Evolutionary conservation across 257 asterid species (phyloP).

Genomic region (Gentiana dahurica): DNA sequence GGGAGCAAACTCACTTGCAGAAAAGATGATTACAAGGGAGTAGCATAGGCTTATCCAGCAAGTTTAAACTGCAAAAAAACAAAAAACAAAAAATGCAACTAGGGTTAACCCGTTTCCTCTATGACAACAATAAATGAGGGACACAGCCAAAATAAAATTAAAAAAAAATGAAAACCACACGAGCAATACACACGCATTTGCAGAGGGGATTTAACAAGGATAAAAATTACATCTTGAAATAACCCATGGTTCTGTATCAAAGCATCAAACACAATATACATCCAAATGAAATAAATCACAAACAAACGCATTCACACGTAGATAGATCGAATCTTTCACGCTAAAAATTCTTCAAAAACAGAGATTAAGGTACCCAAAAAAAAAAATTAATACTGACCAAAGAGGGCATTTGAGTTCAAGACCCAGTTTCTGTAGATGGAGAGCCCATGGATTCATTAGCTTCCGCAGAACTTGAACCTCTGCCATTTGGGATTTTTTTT

Average conservation of each 20-base stretch:
- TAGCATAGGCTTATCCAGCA: constrained; percentile 57
- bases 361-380: background rate
- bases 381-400: constrained; percentile 30
- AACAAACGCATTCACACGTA: background rate
- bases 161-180: too few relatives aligned
- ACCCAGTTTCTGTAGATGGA: constrained; percentile 67
- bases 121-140: too few relatives aligned
- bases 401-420: constrained; percentile 88
- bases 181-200: too few relatives aligned
- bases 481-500: constrained; percentile 7
- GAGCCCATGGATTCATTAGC: constrained; percentile 52
- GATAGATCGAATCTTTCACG: background rate
- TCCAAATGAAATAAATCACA: background rate
- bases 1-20: constrained; percentile 53
- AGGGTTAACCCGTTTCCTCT: background rate
- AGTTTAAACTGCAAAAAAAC: constrained; percentile 40
- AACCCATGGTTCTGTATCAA: background rate
- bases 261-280: background rate
- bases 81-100: background rate
- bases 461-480: constrained; percentile 11
- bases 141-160: too few relatives aligned
- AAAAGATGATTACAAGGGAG: constrained; percentile 87
- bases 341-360: background rate
- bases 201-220: background rate
- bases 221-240: background rate